A percentile compares a stretch with the other conserved stretches of the same genome.
Conservation (phyloP, 2,329 filamentous ascomycete species). For the Pseudogymnoascus pannorum region DNA sequence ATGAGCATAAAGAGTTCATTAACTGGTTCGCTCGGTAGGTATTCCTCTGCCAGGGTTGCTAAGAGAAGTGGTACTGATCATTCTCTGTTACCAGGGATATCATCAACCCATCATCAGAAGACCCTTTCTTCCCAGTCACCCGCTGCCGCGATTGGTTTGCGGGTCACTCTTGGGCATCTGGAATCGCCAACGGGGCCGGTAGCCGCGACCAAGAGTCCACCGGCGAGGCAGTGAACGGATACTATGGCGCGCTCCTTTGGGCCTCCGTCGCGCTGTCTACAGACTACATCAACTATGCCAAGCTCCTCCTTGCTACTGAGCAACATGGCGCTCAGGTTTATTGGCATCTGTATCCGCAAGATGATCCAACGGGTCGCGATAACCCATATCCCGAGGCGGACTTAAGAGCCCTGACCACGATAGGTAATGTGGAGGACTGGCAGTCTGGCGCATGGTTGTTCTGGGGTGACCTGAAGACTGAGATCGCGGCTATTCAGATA, state of each 20-base stretch:
- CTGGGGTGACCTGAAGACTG: constrained; percentile 13
- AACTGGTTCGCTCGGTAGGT: constrained; percentile 22
- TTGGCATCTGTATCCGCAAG: constrained; percentile 21
- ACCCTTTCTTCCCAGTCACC: constrained; percentile 24
- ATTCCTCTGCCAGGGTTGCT: not conserved
- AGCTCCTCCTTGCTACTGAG: constrained; percentile 23
- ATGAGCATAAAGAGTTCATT: constrained; percentile 22
- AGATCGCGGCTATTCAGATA: constrained; percentile 21
- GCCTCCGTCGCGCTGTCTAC: constrained; percentile 19
- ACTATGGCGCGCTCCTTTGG: constrained; percentile 25
- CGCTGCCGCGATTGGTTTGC: constrained; percentile 25
- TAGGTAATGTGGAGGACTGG: constrained; percentile 23
- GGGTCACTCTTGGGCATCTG: constrained; percentile 27
- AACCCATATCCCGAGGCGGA: constrained; percentile 22
- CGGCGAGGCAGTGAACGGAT: constrained; percentile 23
- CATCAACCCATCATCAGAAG: constrained; percentile 23
- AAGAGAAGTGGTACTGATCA: not conserved
- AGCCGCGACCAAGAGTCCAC: constrained; percentile 25
- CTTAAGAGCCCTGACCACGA: constrained; percentile 16
- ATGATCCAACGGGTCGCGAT: constrained; percentile 18
- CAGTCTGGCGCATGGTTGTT: constrained; percentile 22
- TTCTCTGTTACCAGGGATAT: constrained; percentile 17
- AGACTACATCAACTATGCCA: constrained; percentile 22
- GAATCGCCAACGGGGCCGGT: constrained; percentile 23
- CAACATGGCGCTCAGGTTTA: constrained; percentile 21